Percentiles rank a stretch among this genome's conserved stretches.
Conservation (phyloP, 1,139 yeast species). For the Hansenula anomala region DNA sequence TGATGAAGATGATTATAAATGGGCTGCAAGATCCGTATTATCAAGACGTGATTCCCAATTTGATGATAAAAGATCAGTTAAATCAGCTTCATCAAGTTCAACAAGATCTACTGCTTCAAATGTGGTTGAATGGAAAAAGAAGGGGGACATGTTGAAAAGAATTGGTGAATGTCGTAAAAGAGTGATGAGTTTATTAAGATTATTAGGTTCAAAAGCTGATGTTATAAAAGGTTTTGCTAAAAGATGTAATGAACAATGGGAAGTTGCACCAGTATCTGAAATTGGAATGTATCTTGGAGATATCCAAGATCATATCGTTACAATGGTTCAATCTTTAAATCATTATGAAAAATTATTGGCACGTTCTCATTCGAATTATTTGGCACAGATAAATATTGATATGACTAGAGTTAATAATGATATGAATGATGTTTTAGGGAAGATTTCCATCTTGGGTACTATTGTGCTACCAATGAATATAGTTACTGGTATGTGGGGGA, state of each 20-base stretch:
- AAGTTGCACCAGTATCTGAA: slow-evolving; percentile 66
- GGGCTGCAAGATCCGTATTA: slow-evolving; percentile 4
- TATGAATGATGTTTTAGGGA: slow-evolving; percentile 92
- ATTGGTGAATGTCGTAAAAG: slow-evolving; percentile 94
- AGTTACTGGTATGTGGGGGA: slow-evolving; percentile 97
- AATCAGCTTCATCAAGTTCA: slow-evolving; percentile 27
- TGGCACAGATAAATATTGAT: slow-evolving; percentile 95
- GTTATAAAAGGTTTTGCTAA: slow-evolving; percentile 93
- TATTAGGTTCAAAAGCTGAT: slow-evolving; percentile 90
- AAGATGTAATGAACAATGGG: slow-evolving; percentile 81
- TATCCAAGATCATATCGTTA: slow-evolving; percentile 90
- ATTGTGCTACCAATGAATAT: slow-evolving; percentile 92
- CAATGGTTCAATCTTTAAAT: slow-evolving; percentile 91
- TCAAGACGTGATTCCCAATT: slow-evolving; percentile 14
- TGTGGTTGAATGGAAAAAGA: slow-evolving; percentile 78
- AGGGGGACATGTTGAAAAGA: slow-evolving; percentile 90
- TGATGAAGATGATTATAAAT: slow-evolving; percentile 15
- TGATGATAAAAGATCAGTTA: slow-evolving; percentile 19
- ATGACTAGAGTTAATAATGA: slow-evolving; percentile 98
- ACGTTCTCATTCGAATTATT: slow-evolving; percentile 87
- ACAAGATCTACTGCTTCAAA: slow-evolving; percentile 36
- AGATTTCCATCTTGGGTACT: slow-evolving; percentile 90
- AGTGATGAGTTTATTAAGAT: slow-evolving; percentile 83
- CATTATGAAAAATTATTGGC: slow-evolving; percentile 93
- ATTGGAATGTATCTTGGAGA: slow-evolving; percentile 91